Conservation (phyloP, 78 protist genomes). For the Dictyostelium intermedium region DNA sequence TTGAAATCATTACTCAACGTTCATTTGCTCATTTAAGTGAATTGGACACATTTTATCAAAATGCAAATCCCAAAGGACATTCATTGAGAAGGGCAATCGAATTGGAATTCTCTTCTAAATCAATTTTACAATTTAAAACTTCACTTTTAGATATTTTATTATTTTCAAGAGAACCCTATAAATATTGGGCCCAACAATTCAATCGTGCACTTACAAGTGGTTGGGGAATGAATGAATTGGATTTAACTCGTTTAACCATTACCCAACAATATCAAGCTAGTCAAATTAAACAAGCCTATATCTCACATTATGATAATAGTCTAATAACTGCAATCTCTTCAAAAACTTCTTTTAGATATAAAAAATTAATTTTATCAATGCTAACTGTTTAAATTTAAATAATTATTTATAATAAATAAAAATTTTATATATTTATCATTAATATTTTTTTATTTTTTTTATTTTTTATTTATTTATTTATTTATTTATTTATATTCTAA, state of each 20-base stretch:
- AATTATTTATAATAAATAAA: too few relatives aligned
- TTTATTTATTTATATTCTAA: background rate
- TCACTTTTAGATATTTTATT: background rate
- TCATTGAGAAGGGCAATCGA: conserved; percentile 20
- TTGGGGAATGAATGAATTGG: background rate
- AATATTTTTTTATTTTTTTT: too few relatives aligned
- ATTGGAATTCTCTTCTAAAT: background rate
- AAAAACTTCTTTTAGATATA: conserved; percentile 22
- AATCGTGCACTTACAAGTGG: background rate
- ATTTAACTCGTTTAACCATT: conserved; percentile 5
- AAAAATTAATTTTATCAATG: conserved; percentile 5
- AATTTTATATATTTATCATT: too few relatives aligned
- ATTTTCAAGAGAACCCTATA: background rate
- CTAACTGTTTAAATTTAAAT: background rate
- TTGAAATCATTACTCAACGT: conserved; percentile 21
- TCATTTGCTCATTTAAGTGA: conserved; percentile 14
- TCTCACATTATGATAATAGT: background rate
- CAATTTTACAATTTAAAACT: background rate
- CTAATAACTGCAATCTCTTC: background rate
- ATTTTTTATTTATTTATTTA: background rate
- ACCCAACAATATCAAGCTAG: background rate
- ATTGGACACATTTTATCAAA: background rate
- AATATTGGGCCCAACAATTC: background rate
- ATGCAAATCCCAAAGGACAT: conserved; percentile 6
- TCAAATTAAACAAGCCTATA: background rate